Evolutionary conservation across 1,284 basidiomycete species (phyloP).

Genomic region (Pseudozyma flocculosa): DNA sequence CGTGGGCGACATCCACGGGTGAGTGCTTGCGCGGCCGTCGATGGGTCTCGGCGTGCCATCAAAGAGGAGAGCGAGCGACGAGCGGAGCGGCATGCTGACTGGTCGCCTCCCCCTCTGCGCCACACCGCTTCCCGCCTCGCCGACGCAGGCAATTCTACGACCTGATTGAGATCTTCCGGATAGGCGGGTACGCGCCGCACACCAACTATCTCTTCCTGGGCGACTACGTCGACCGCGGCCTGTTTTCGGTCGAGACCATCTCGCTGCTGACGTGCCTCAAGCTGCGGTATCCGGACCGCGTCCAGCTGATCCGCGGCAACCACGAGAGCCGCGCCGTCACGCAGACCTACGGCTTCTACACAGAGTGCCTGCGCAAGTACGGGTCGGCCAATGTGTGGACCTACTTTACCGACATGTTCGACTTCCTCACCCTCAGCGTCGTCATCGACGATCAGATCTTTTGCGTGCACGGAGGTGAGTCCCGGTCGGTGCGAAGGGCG

Average conservation of each 20-base stretch:
- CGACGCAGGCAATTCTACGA: conserved; percentile 96
- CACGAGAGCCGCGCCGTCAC: conserved; percentile 98
- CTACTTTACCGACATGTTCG: conserved; percentile 99
- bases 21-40: too few relatives aligned
- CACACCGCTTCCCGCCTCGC: too few relatives aligned
- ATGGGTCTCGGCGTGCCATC: too few relatives aligned
- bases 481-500: too few relatives aligned
- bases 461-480: conserved; percentile 83
- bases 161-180: conserved; percentile 96
- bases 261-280: conserved; percentile 95
- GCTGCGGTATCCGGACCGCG: conserved; percentile 91
- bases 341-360: conserved; percentile 99
- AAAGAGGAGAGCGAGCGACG: too few relatives aligned
- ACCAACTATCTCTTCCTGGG: conserved; percentile 87
- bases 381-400: conserved; percentile 89
- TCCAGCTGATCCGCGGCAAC: conserved; percentile 95
- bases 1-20: conserved; percentile 99
- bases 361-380: conserved; percentile 97
- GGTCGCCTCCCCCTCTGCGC: too few relatives aligned
- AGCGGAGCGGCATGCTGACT: too few relatives aligned
- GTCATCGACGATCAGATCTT: conserved; percentile 99
- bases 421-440: conserved; percentile 93
- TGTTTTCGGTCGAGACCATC: conserved; percentile 98
- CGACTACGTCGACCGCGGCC: conserved; percentile 94
- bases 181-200: conserved; percentile 92